Conservation (phyloP, 495 filamentous ascomycete species). For the Aspergillus hancockii region DNA sequence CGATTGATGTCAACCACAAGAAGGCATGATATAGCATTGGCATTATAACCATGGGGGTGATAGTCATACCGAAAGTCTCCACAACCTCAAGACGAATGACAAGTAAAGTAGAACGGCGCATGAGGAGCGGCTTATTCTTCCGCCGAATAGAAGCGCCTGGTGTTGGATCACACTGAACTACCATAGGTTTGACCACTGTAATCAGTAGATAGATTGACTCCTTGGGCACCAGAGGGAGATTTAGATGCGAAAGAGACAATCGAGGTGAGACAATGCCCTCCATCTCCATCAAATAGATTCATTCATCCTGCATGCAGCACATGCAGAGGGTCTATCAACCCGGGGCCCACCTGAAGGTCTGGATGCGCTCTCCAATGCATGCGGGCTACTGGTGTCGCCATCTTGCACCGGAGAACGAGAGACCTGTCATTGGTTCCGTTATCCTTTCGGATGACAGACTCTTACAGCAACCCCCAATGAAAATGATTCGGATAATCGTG, state of each 20-base stretch:
- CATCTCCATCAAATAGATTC: constrained; percentile 2
- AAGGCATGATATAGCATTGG: neutral
- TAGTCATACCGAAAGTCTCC: neutral
- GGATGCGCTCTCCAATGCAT: neutral
- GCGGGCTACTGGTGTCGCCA: neutral
- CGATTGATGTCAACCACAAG: neutral
- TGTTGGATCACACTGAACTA: constrained; percentile 3
- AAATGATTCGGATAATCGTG: neutral
- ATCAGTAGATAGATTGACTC: neutral
- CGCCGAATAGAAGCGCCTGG: constrained; percentile 9
- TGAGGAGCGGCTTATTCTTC: constrained; percentile 12
- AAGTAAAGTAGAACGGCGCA: constrained; percentile 17
- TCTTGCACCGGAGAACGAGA: neutral
- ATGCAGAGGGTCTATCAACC: constrained; percentile 2
- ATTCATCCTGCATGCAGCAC: constrained; percentile 7
- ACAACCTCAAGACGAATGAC: neutral
- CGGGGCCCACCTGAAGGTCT: neutral
- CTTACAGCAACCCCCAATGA: neutral
- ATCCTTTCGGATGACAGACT: neutral
- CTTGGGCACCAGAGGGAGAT: constrained; percentile 6
- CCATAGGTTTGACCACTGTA: neutral
- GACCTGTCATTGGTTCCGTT: neutral
- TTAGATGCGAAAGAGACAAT: neutral
- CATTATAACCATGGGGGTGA: neutral
- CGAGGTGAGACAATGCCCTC: constrained; percentile 2